These are phyloP conservation scores for Beverwykella pulmonaria DNA, from an alignment of 495 filamentous ascomycete species.

Conservation along the genomic window DNA sequence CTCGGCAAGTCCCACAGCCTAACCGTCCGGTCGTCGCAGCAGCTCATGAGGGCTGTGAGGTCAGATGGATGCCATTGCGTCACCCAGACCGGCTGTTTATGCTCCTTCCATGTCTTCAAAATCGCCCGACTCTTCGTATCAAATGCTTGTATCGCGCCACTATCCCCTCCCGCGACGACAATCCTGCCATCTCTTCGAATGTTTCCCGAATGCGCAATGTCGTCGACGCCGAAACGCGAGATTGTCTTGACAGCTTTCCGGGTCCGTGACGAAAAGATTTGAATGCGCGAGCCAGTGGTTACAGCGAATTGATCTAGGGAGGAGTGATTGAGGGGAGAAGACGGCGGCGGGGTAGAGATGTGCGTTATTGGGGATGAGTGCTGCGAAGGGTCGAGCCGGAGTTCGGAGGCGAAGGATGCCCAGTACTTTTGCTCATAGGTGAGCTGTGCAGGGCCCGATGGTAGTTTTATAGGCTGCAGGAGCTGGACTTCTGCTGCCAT, in stretches of 20 bases:
- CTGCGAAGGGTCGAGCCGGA: conserved; percentile 76
- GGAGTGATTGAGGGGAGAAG: conserved; percentile 50
- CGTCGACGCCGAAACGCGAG: conserved; percentile 73
- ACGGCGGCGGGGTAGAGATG: conserved; percentile 74
- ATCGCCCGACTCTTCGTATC: conserved; percentile 87
- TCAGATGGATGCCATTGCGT: conserved; percentile 86
- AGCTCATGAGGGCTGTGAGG: conserved; percentile 79
- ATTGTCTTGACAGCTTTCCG: conserved; percentile 89
- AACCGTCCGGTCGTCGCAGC: conserved; percentile 88
- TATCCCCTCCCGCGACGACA: conserved; percentile 86
- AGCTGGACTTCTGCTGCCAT: conserved; percentile 92
- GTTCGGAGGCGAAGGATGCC: conserved; percentile 86
- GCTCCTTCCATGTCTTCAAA: conserved; percentile 92
- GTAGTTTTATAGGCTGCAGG: conserved; percentile 80
- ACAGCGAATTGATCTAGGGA: conserved; percentile 81
- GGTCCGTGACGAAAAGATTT: conserved; percentile 88
- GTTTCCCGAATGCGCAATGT: conserved; percentile 81
- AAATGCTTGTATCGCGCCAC: conserved; percentile 89
- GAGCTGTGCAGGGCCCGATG: conserved; percentile 67
- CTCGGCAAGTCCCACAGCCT: conserved; percentile 90
- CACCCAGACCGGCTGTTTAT: conserved; percentile 93
- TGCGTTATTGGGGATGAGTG: conserved; percentile 82
- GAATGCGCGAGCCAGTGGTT: conserved; percentile 85
- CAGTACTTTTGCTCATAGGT: conserved; percentile 95
- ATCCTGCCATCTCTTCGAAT: conserved; percentile 87